Base-by-base conservation (phyloP, 1,284 basidiomycete genomes). In the Xerocomus nothofagi region DNA sequence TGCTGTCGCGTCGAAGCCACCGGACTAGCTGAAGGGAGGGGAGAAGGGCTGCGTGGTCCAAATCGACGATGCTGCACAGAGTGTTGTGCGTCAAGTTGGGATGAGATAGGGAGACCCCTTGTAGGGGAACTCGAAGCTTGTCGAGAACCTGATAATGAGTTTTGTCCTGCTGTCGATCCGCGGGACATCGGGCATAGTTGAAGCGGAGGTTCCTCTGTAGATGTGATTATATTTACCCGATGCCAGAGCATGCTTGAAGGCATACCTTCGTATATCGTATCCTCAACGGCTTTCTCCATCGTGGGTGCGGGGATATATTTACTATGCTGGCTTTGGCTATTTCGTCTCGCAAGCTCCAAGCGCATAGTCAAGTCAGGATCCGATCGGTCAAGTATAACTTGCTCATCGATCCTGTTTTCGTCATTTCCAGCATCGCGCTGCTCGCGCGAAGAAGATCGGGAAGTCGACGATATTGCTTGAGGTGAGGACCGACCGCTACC, bases 281-380 rank as follows among this genome's bases (percentile, higher is more conserved):
- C 79, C 56, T 84, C 82, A 11, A 77, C 60, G 4, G 78, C 74
- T 17, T 63, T 64, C n/a, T 81, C 78, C 54, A 76, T 59, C 8
- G 69, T 58, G 48, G 75, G 39, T 41, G 60, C 54, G 8, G 70
- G 59, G 30, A 73, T 54, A 42, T 73, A 72, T 39, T 76, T 75
- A 15, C 73, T 75, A 53, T 80, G 75, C 57, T 91, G 89, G 63
- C 79, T 88, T 65, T 84, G 76, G 63, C 89, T 91, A 65, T 94
- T 94, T 55, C 80, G 78, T 54, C 88, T 75, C 6, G 91, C 92
- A 41, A 93, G 71, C 54, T 88, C 88, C 47, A 94, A 70, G 39
- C 86, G 81, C 69, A 79, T 75, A 23, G 82, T 78, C 48, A 94
- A 72, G 61, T 92, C 84, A 54, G 80, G 77, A 60, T 92, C 91